Conservation (phyloP, 345 rosid species). For the Trapa incisa region DNA sequence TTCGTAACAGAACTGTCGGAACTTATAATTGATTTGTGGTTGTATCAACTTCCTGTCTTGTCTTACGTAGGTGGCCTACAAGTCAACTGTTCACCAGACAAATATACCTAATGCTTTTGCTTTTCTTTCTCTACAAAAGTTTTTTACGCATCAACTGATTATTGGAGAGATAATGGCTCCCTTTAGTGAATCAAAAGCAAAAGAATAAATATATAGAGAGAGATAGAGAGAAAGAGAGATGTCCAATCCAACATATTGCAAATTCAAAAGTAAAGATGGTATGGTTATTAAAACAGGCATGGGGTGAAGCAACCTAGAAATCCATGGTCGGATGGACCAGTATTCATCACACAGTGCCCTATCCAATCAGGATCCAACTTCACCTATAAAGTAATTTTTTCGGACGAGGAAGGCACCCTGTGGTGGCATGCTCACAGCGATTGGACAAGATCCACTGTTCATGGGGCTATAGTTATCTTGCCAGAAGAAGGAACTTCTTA, state of each 20-base stretch:
- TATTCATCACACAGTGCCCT: slow-evolving; percentile 16
- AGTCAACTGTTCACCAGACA: too few relatives aligned
- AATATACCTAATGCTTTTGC: too few relatives aligned
- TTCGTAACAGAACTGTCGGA: too few relatives aligned
- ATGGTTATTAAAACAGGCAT: slow-evolving; percentile 8
- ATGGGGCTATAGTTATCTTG: slow-evolving; percentile 23
- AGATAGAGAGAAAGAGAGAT: not conserved
- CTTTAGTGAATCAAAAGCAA: too few relatives aligned
- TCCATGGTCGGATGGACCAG: slow-evolving; percentile 23
- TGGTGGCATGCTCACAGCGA: slow-evolving; percentile 1
- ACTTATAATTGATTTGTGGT: too few relatives aligned
- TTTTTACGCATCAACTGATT: too few relatives aligned
- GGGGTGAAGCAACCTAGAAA: slow-evolving; percentile 20
- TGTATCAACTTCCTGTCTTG: too few relatives aligned
- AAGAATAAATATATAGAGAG: not conserved
- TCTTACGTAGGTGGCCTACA: too few relatives aligned
- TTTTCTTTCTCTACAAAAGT: too few relatives aligned
- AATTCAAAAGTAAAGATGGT: not conserved
- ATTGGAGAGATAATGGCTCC: too few relatives aligned
- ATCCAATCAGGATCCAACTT: slow-evolving; percentile 7
- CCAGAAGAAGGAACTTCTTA: slow-evolving; percentile 13
- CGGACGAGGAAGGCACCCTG: not conserved
- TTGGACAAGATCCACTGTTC: slow-evolving; percentile 26
- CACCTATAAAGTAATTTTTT: slow-evolving; percentile 15
- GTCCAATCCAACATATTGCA: too few relatives aligned